Evolutionary conservation across 1,284 basidiomycete genomes (phyloP).

Genomic region (Fistulina hepatica): DNA sequence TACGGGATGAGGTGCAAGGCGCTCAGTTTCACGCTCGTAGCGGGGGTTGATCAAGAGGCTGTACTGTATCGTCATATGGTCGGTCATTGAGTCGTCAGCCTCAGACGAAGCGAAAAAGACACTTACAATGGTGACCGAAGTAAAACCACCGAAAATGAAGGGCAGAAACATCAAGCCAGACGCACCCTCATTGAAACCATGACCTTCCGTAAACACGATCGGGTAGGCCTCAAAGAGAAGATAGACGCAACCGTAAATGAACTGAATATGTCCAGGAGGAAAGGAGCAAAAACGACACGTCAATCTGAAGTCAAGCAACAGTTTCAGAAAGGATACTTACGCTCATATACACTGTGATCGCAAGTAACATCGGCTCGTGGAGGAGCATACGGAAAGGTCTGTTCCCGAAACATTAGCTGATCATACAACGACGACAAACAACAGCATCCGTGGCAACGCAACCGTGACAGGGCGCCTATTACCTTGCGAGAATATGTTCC

Average conservation of each 20-base stretch:
- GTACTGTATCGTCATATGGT: constrained; percentile 36
- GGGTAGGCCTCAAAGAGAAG: constrained; percentile 52
- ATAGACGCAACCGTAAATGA: constrained; percentile 54
- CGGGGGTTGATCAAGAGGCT: constrained; percentile 41
- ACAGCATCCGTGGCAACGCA: too few relatives aligned
- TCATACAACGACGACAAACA: too few relatives aligned
- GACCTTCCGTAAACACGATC: constrained; percentile 41
- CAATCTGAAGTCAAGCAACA: not conserved
- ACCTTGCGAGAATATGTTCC: constrained; percentile 39
- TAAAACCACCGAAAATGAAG: constrained; percentile 44
- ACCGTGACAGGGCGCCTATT: too few relatives aligned
- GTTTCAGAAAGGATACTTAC: too few relatives aligned
- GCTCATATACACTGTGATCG: constrained; percentile 59
- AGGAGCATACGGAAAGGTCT: constrained; percentile 63
- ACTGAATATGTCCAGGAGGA: too few relatives aligned
- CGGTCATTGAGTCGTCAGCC: too few relatives aligned
- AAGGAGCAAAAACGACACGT: constrained; percentile 7
- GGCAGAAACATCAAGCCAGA: constrained; percentile 46
- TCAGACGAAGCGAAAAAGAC: too few relatives aligned
- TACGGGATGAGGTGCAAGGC: constrained; percentile 41
- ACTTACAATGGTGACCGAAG: too few relatives aligned
- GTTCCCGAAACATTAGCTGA: too few relatives aligned
- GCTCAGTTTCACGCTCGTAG: constrained; percentile 35
- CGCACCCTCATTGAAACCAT: constrained; percentile 39
- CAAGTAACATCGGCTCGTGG: constrained; percentile 70